Evolutionary conservation across 2,329 filamentous ascomycete species (phyloP), one percentile per base, ranked within the genome.

Genomic region (Penicillium sp.): DNA sequence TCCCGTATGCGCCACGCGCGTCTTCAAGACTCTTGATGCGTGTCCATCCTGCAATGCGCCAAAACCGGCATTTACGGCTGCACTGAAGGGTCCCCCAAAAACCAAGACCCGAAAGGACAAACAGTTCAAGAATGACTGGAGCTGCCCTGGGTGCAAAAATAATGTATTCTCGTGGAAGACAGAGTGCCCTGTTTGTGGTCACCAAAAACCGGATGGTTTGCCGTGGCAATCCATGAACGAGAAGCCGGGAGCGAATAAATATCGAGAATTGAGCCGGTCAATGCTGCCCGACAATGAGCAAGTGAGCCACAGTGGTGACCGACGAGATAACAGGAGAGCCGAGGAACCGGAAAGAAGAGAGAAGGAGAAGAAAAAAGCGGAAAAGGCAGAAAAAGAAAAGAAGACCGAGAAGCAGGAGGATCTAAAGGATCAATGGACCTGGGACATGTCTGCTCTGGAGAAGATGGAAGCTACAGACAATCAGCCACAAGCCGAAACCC

Each of bases 391-490:
- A 42, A 16, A 33, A 21, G 42, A 47, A 42, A 47, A 54, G 9
- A 36, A 47, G 23, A 21, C 29, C 5, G 44, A 52, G 21, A 33
- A 43, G 38, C 31, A 46, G 21, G 24, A 34, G 21, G 49, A 59
- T 15, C 46, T 47, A 9, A 48, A 52, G 39, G 60, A 66, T 28
- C 56, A 59, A 13, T 67, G 65, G 66, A 47, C 64, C 15, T 70
- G 67, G 68, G 66, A 69, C 55, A 54, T 62, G 52, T 70, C 67
- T 29, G 60, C 61, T 10, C 49, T 69, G 26, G 59, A 67, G 10
- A 53, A 64, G 4, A 38, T 66, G 38, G 55, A 60, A 49, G 16
- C 47, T 3, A 16, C 42, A 18, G 60, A 60, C 23, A 29, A 43
- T 0, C 46, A 58, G 13, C 12, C 51, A 7, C 50, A 53, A 12